phyloP scores from a whole-genome alignment of 73 alveolate genomes.

The Paramecium sexaurelia region DNA sequence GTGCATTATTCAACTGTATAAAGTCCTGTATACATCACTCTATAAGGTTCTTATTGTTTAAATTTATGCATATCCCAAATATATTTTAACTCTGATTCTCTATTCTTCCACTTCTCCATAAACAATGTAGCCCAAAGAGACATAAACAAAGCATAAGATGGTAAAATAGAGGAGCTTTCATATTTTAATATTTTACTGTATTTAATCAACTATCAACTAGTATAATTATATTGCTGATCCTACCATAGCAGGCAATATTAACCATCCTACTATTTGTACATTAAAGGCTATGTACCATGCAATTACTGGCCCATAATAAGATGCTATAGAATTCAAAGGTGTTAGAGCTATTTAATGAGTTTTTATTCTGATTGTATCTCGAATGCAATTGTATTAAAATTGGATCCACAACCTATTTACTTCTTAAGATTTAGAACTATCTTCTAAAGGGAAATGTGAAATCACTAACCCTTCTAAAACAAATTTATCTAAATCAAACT shows the following conservation, averaged over 20 bases:
- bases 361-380: not conserved
- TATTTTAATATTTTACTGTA: no score
- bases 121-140: constrained; percentile 15
- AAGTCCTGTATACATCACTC: no score
- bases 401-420: not conserved
- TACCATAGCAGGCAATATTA: not conserved
- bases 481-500: not conserved
- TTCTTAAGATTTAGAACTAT: not conserved
- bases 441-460: not conserved
- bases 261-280: not conserved
- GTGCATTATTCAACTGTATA: no score
- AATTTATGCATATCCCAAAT: constrained; percentile 54
- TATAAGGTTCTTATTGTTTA: no score
- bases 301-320: not conserved
- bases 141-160: no score
- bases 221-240: not conserved
- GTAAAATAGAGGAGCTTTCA: no score
- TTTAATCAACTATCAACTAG: not conserved
- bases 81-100: constrained; percentile 35
- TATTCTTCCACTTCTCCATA: constrained; percentile 47
- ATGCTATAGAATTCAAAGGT: not conserved
- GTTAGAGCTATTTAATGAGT: not conserved
- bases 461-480: not conserved
- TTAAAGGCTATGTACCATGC: not conserved
- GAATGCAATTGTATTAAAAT: not conserved